Evolutionary conservation across 345 rosid species (phyloP).

Genomic region (Viola odorata): DNA sequence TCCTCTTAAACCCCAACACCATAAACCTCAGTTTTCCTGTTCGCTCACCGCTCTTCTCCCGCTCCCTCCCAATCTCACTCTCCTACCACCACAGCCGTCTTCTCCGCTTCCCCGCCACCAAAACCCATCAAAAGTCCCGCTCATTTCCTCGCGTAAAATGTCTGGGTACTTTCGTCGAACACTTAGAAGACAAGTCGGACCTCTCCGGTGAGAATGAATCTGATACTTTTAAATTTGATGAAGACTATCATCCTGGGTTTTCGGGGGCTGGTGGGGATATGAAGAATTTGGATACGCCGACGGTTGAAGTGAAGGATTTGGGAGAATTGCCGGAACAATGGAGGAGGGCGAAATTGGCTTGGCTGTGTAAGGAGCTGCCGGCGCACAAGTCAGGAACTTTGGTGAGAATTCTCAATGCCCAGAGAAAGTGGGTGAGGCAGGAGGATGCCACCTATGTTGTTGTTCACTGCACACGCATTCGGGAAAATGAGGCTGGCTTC

Average conservation of each 20-base stretch:
- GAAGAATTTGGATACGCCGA: constrained; percentile 39
- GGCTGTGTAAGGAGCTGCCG: constrained; percentile 89
- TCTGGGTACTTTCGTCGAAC: constrained; percentile 46
- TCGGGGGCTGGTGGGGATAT: constrained; percentile 20
- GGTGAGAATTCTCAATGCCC: constrained; percentile 61
- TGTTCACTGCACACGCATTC: constrained; percentile 70
- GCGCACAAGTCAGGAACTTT: constrained; percentile 63
- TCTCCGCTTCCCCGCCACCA: background rate
- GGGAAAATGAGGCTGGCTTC: constrained; percentile 74
- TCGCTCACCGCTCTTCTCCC: constrained; percentile 22
- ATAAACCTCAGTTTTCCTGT: constrained; percentile 22
- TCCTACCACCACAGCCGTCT: constrained; percentile 14
- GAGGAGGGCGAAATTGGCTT: constrained; percentile 77
- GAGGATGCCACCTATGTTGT: constrained; percentile 70
- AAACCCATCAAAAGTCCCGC: constrained; percentile 5
- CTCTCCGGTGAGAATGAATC: background rate
- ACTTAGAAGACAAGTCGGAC: constrained; percentile 18
- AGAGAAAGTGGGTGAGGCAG: constrained; percentile 84
- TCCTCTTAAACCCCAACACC: constrained; percentile 5
- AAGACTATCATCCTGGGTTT: constrained; percentile 11
- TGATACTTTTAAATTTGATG: constrained; percentile 11
- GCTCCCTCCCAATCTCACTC: constrained; percentile 22
- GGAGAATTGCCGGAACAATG: constrained; percentile 81
- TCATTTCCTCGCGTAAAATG: constrained; percentile 6
- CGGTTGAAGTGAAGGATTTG: constrained; percentile 55